Evolutionary conservation across 1,139 yeast genomes (phyloP), one percentile per base, ranked within the genome.

Genomic region (Yamadazyma spencermartinsiae): DNA sequence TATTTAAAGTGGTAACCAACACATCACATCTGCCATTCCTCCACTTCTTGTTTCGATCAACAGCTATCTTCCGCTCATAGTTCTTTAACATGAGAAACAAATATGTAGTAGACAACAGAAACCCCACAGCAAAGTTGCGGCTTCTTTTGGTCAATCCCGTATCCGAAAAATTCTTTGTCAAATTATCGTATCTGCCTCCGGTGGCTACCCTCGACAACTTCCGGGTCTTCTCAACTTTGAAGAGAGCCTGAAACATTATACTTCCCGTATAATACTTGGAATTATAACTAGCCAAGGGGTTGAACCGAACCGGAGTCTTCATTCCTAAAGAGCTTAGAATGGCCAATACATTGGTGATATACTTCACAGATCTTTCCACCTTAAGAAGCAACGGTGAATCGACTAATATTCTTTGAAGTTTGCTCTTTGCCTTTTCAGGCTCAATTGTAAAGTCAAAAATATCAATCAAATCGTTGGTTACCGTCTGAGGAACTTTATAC

Each of bases 181-280:
- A 74, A 13, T 81, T 74, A 54, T 92, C 98, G 54, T 88, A 92
- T 36, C 98, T 68, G 1, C 98, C 98, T 33, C 98, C 98, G 1
- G 95, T 92, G 10, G 94, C 94, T 31, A 87, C 63, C 31, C 90
- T 58, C 0, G 74, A 56, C 34, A 50, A 60, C 15, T 63, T 54
- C 35, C 71, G 58, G 33, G 54, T 62, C 45, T 70, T 74, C 10
- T 80, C 72, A 50, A 59, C 48, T 42, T 85, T 85, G 50, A 79
- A 76, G 1, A 88, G 77, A 0, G 86, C 89, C 52, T 88, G 95
- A 55, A 90, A 92, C 95, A 92, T 88, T 2, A 90, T 64, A 0
- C 95, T 95, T 17, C 81, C 81, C 25, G 72, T 67, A 56, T 89
- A 92, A 55, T 88, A 90, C 17, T 80, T 75, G 31, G 83, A 76